phyloP scores from a whole-genome alignment of 1,284 basidiomycete genomes.

The Dichomitus squalens region DNA sequence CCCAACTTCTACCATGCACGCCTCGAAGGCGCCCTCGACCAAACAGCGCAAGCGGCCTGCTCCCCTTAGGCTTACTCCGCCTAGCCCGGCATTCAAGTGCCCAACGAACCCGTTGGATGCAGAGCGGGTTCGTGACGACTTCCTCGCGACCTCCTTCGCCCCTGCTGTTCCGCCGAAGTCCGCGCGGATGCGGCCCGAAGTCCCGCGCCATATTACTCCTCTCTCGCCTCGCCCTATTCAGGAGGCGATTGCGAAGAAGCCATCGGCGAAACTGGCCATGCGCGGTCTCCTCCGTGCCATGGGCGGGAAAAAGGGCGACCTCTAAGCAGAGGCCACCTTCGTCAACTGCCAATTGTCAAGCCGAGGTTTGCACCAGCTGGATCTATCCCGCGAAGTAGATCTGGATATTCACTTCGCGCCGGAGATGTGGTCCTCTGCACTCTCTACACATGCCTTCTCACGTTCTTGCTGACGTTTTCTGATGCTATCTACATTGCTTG shows the following conservation, averaged over 20 bases:
- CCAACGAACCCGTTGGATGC: conserved; percentile 33
- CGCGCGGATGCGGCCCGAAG: conserved; percentile 5
- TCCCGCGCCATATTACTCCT: neutral
- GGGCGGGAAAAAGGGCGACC: conserved; percentile 23
- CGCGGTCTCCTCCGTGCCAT: conserved; percentile 23
- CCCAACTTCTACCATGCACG: neutral
- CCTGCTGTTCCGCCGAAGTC: conserved; percentile 19
- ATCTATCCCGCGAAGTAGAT: conserved; percentile 3
- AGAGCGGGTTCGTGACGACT: conserved; percentile 28
- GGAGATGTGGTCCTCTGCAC: neutral
- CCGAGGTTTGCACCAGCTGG: neutral
- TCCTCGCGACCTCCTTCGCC: conserved; percentile 33
- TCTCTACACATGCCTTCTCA: neutral
- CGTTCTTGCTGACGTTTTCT: neutral
- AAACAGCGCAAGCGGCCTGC: conserved; percentile 31
- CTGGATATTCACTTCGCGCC: conserved; percentile 14
- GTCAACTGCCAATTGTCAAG: neutral
- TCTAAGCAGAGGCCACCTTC: conserved; percentile 1
- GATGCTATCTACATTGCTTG: neutral
- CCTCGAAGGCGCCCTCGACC: neutral
- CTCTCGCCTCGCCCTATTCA: neutral
- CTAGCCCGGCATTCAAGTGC: conserved; percentile 30
- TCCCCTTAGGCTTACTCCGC: conserved; percentile 32
- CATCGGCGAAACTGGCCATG: conserved; percentile 13
- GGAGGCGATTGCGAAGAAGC: conserved; percentile 16